Base-by-base conservation (phyloP, 2,329 filamentous ascomycete genomes). In the Emmonsia crescens region DNA sequence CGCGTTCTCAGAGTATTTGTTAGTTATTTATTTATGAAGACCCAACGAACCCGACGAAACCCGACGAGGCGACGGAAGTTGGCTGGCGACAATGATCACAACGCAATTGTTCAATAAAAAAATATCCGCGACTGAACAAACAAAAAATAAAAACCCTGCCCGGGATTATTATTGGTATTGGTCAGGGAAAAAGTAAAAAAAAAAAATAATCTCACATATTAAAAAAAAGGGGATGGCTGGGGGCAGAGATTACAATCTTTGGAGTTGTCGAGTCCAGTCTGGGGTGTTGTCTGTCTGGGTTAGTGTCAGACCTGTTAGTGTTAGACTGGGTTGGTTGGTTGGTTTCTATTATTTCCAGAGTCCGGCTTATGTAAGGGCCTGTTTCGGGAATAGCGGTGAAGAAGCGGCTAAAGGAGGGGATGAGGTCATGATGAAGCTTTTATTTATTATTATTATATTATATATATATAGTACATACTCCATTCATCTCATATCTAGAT, bases 1-100 rank as follows among this genome's bases (percentile, higher is more conserved):
- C 71, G 77, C 73, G 74, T 77, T 72, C 61, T 62, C n/a, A n/a
- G n/a, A n/a, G n/a, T n/a, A n/a, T n/a, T n/a, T n/a, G n/a, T n/a
- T n/a, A n/a, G n/a, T n/a, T n/a, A n/a, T n/a, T n/a, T n/a, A n/a
- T n/a, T n/a, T n/a, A n/a, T 66, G 44, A 42, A 57, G 36, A 63
- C 51, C n/a, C n/a, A n/a, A n/a, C n/a, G n/a, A n/a, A n/a, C n/a
- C n/a, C n/a, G n/a, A n/a, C n/a, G n/a, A 36, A 59, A 62, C 62
- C 64, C 60, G 63, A 64, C 40, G 10, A 60, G 61, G 33, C 54
- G 46, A 60, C 44, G 38, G 40, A 2, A 14, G 6, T 48, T 21
- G 42, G 42, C 42, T 46, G 42, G 42, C 42, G 42, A 46, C 42
- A 10, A 51, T 51, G 24, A 31, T 31, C n/a, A 24, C 29, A 10